Percentiles rank a stretch among this genome's conserved stretches.
Conservation (phyloP, 495 filamentous ascomycete genomes). For the Trichoderma orchidacearum region DNA sequence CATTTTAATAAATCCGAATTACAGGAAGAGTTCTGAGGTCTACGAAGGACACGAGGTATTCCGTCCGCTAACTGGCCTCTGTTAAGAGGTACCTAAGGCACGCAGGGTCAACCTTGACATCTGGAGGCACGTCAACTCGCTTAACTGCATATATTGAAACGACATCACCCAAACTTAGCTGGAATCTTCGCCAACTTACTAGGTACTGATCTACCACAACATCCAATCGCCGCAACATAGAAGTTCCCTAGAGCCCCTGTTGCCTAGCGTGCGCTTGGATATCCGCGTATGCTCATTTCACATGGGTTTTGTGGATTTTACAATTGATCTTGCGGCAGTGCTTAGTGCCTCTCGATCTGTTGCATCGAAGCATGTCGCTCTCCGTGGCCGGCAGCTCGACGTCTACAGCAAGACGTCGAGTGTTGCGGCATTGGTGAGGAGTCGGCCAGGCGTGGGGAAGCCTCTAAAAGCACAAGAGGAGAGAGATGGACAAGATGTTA, state of each 20-base stretch:
- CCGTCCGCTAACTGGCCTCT: too few species aligned
- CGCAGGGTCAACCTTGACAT: too few species aligned
- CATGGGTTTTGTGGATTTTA: slow-evolving; percentile 35
- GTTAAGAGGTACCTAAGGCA: too few species aligned
- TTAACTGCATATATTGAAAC: slow-evolving; percentile 1
- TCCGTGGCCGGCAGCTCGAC: slow-evolving; percentile 67
- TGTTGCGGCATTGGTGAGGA: slow-evolving; percentile 52
- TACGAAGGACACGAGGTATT: too few species aligned
- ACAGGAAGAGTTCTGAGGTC: neutral
- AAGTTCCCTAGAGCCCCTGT: too few species aligned
- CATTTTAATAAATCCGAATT: neutral
- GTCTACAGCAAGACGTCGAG: slow-evolving; percentile 65
- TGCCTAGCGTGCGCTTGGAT: neutral
- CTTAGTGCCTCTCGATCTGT: slow-evolving; percentile 65
- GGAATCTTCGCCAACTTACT: neutral
- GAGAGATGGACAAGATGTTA: neutral
- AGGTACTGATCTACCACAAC: too few species aligned
- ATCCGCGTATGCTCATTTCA: neutral
- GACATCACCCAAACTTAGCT: neutral
- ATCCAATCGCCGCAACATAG: too few species aligned
- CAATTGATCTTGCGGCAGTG: slow-evolving; percentile 70
- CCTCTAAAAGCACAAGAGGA: neutral
- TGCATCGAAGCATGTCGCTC: slow-evolving; percentile 62
- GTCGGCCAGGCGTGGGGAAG: neutral
- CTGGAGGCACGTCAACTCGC: neutral